Evolutionary conservation across 371 early-diverging fungal genomes (phyloP).

Genomic region (Mucor lusitanicus): DNA sequence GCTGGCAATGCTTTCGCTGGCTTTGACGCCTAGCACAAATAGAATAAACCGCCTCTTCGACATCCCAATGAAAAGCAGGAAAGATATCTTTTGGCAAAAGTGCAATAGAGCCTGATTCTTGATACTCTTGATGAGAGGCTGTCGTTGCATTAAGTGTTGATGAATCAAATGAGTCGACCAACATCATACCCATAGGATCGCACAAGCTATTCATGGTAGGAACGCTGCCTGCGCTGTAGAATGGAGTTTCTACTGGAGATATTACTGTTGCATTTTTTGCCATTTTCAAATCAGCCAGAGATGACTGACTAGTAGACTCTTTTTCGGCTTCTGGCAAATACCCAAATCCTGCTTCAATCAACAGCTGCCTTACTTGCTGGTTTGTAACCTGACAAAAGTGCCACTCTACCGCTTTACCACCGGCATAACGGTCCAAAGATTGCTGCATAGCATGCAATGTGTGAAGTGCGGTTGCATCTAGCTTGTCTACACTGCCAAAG

Average conservation of each 20-base stretch:
- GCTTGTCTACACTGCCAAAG: slow-evolving; percentile 70
- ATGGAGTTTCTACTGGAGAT: not conserved
- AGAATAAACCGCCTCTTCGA: slow-evolving; percentile 8
- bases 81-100: slow-evolving; percentile 9
- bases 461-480: slow-evolving; percentile 82
- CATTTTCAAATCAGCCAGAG: not conserved
- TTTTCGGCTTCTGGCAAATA: not conserved
- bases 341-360: slow-evolving; percentile 40
- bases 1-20: not conserved
- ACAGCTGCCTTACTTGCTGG: slow-evolving; percentile 21
- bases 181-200: not conserved
- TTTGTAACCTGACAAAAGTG: slow-evolving; percentile 30
- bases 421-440: slow-evolving; percentile 43
- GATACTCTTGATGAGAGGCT: not conserved
- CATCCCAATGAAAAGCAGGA: slow-evolving; percentile 22
- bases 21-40: slow-evolving; percentile 1
- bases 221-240: not conserved
- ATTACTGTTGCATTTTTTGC: not conserved
- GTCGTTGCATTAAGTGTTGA: not conserved
- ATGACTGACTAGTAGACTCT: not conserved
- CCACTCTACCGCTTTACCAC: slow-evolving; percentile 30
- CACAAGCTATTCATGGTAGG: not conserved
- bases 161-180: not conserved
- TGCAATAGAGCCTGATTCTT: not conserved
- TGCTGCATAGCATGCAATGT: slow-evolving; percentile 51